Conservation (phyloP, 139 green algal species). For the Closterium sp. region DNA sequence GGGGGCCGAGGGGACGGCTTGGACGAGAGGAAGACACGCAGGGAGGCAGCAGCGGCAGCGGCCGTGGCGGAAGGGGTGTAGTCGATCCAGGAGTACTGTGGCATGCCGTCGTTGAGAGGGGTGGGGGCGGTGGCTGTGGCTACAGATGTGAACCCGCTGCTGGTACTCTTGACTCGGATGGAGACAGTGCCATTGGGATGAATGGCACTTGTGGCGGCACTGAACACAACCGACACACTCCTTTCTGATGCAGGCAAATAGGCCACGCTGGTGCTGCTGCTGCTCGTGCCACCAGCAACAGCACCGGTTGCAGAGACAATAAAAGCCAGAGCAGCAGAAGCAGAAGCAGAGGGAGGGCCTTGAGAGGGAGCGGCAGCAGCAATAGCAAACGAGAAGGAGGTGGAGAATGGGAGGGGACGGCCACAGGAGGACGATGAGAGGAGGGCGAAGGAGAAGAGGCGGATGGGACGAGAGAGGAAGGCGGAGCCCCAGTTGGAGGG, state of each 20-base stretch:
- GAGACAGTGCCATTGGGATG: neutral
- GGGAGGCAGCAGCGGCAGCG: neutral
- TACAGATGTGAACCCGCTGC: neutral
- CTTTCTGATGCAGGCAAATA: neutral
- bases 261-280: neutral
- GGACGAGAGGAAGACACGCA: neutral
- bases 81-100: neutral
- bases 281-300: neutral
- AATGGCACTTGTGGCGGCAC: neutral
- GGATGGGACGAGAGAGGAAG: neutral
- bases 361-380: neutral
- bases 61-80: neutral
- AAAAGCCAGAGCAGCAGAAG: neutral
- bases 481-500: neutral
- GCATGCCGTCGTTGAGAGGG: neutral
- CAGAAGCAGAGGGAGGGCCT: neutral
- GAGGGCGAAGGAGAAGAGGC: neutral
- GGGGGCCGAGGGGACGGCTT: neutral
- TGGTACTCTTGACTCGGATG: neutral
- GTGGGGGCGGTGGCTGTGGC: neutral
- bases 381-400: neutral
- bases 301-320: neutral
- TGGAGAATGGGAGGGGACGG: neutral
- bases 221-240: neutral
- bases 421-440: neutral